Evolutionary conservation across 2,329 filamentous ascomycete genomes (phyloP).

Genomic region (Lasiodiplodia sp.): DNA sequence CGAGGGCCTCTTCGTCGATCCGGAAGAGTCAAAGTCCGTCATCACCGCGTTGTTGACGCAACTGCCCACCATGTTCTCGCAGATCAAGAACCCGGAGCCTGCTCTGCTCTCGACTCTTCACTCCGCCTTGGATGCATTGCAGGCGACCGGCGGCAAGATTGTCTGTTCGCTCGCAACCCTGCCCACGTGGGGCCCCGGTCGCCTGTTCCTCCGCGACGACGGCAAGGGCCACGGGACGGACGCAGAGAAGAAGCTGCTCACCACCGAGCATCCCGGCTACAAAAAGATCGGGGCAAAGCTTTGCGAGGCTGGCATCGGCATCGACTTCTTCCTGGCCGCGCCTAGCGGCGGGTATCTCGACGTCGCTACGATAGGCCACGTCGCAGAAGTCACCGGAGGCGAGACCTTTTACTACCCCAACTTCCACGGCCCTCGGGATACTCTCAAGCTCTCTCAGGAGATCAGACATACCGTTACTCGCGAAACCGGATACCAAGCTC

Average conservation of each 20-base stretch:
- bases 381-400: conserved; percentile 87
- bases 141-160: conserved; percentile 89
- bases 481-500: conserved; percentile 91
- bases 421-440: conserved; percentile 87
- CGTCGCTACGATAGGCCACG: conserved; percentile 88
- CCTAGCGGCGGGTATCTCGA: conserved; percentile 91
- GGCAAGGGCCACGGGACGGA: conserved; percentile 86
- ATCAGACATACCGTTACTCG: conserved; percentile 84
- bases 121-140: conserved; percentile 81
- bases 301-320: conserved; percentile 83
- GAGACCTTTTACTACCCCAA: conserved; percentile 98
- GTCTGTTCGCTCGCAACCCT: conserved; percentile 86
- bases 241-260: conserved; percentile 88
- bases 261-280: conserved; percentile 88
- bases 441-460: conserved; percentile 82
- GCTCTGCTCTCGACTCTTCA: conserved; percentile 84
- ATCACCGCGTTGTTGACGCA: conserved; percentile 86
- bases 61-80: conserved; percentile 85
- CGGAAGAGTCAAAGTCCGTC: conserved; percentile 84
- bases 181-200: conserved; percentile 89
- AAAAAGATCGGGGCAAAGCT: conserved; percentile 86
- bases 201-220: conserved; percentile 85
- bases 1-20: conserved; percentile 93
- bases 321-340: conserved; percentile 93
- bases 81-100: conserved; percentile 88